phyloP scores from a whole-genome alignment of 2,329 filamentous ascomycete species.

The Acephala macrosclerotiorum region DNA sequence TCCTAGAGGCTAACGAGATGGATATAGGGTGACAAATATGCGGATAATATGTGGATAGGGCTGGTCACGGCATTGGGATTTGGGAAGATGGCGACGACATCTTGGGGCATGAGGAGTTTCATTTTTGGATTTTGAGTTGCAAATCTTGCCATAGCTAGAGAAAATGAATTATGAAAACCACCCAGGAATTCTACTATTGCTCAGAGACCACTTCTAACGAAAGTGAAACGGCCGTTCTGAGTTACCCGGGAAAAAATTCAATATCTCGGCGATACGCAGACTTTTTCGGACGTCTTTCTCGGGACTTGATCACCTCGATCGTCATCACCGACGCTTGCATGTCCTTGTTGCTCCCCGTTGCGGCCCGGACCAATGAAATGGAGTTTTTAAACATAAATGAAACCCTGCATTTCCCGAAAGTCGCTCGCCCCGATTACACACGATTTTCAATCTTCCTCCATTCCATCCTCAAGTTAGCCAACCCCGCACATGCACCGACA shows the following conservation, averaged over 20 bases:
- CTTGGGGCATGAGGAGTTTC: not conserved
- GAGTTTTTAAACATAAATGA: not conserved
- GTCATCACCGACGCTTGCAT: too few species aligned
- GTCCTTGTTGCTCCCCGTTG: too few species aligned
- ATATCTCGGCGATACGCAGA: not conserved
- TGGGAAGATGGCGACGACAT: not conserved
- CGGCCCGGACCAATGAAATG: not conserved
- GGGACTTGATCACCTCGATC: too few species aligned
- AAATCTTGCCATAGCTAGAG: not conserved
- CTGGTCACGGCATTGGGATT: not conserved
- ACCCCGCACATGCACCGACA: not conserved
- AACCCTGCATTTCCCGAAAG: not conserved
- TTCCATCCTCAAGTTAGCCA: not conserved
- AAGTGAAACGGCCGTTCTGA: not conserved
- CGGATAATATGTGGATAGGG: not conserved
- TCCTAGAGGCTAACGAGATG: not conserved
- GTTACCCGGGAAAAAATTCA: not conserved
- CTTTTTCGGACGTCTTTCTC: too few species aligned
- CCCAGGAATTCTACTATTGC: not conserved
- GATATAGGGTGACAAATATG: not conserved
- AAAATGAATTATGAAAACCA: constrained; percentile 5
- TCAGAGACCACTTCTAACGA: not conserved
- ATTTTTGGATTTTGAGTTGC: not conserved
- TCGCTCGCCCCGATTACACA: not conserved
- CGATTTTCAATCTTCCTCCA: not conserved